These are phyloP conservation scores for Penicillium malachiteum DNA, from an alignment of 495 filamentous ascomycete genomes.

Conservation along the genomic window DNA sequence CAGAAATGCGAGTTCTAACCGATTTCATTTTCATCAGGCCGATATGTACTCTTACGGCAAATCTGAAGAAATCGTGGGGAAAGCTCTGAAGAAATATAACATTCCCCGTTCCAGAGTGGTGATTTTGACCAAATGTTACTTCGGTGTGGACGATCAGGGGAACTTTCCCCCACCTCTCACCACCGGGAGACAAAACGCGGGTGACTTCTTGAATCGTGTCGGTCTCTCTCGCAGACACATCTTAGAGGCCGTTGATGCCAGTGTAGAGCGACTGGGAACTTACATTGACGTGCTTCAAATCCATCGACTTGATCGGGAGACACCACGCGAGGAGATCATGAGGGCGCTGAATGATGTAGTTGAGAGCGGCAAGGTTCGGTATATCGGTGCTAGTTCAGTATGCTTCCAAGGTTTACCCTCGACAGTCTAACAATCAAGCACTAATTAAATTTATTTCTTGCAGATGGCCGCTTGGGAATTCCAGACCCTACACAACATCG, in stretches of 20 bases:
- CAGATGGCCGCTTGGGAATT: conserved; percentile 49
- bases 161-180: background rate
- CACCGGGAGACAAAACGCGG: conserved; percentile 4
- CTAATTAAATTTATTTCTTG: background rate
- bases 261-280: conserved; percentile 47
- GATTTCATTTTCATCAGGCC: conserved; percentile 13
- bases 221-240: conserved; percentile 50
- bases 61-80: conserved; percentile 69
- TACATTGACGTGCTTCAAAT: conserved; percentile 66
- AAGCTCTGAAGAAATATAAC: conserved; percentile 66
- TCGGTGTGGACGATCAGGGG: conserved; percentile 5
- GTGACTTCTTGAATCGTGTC: conserved; percentile 36
- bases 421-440: conserved; percentile 5
- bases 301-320: conserved; percentile 56
- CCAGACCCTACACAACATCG: conserved; percentile 46
- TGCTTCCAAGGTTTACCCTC: background rate
- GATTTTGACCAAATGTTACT: conserved; percentile 70
- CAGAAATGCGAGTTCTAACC: conserved; percentile 4
- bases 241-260: conserved; percentile 49
- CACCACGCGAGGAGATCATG: conserved; percentile 70
- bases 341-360: conserved; percentile 68
- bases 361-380: conserved; percentile 59
- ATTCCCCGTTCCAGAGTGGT: conserved; percentile 70
- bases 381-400: conserved; percentile 31
- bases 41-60: conserved; percentile 65